phyloP scores from a whole-genome alignment of 2,329 filamentous ascomycete genomes.

The Fusarium temperatum region DNA sequence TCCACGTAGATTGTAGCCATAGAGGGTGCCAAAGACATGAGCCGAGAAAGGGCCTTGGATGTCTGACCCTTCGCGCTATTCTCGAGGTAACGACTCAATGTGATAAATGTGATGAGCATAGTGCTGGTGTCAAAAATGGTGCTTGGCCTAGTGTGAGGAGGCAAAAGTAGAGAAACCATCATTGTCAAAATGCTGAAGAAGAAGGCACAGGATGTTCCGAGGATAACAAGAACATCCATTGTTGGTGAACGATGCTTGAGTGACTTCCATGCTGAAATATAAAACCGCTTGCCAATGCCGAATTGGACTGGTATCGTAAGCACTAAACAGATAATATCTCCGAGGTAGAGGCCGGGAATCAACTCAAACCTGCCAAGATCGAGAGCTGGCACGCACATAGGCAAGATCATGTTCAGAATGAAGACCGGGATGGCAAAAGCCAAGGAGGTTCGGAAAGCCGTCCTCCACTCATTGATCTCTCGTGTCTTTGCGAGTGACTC shows the following conservation, averaged over 20 bases:
- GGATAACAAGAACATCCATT: constrained; percentile 95
- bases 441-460: constrained; percentile 79
- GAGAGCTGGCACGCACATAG: constrained; percentile 80
- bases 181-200: constrained; percentile 93
- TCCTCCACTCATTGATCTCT: constrained; percentile 93
- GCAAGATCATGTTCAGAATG: constrained; percentile 90
- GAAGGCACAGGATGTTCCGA: constrained; percentile 95
- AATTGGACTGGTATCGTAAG: constrained; percentile 96
- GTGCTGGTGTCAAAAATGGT: constrained; percentile 98
- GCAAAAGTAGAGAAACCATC: constrained; percentile 78
- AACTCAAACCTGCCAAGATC: constrained; percentile 78
- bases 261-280: constrained; percentile 91
- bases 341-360: constrained; percentile 82
- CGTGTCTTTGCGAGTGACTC: constrained; percentile 96
- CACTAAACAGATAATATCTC: constrained; percentile 82
- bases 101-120: constrained; percentile 97
- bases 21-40: constrained; percentile 96
- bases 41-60: constrained; percentile 87
- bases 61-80: constrained; percentile 97
- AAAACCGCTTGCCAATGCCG: constrained; percentile 94
- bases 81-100: constrained; percentile 88
- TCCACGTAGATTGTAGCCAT: constrained; percentile 98
- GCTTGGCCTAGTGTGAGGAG: constrained; percentile 80
- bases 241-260: constrained; percentile 90
- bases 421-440: constrained; percentile 91